Conservation (phyloP, 2,329 filamentous ascomycete species). For the Monilinia aucupariae region DNA sequence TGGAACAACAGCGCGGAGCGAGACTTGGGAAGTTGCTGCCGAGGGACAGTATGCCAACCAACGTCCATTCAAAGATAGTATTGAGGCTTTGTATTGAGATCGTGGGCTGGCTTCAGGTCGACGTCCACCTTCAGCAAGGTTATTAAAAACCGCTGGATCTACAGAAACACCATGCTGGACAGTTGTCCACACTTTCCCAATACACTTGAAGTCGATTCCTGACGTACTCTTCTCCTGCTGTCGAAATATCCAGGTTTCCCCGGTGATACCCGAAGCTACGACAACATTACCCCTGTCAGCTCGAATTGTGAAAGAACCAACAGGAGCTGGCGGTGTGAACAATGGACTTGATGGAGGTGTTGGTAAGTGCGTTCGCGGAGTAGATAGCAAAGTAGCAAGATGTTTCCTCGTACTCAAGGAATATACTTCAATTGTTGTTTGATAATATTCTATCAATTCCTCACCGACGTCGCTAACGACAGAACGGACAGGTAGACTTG, state of each 20-base stretch:
- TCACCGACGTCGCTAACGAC: slow-evolving; percentile 31
- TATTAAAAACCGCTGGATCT: slow-evolving; percentile 23
- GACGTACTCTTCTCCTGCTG: slow-evolving; percentile 34
- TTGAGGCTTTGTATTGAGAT: slow-evolving; percentile 50
- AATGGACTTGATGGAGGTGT: slow-evolving; percentile 54
- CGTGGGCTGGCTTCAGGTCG: slow-evolving; percentile 39
- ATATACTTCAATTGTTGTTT: slow-evolving; percentile 85
- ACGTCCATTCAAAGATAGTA: slow-evolving; percentile 63
- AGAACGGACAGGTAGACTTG: slow-evolving; percentile 38
- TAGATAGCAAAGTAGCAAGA: slow-evolving; percentile 68
- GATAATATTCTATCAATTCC: slow-evolving; percentile 55
- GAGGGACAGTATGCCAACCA: slow-evolving; percentile 75
- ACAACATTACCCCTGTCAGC: slow-evolving; percentile 67
- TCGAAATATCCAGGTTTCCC: slow-evolving; percentile 77
- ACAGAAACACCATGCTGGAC: slow-evolving; percentile 57
- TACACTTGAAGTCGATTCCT: slow-evolving; percentile 10
- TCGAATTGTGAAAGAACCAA: slow-evolving; percentile 67
- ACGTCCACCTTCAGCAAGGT: slow-evolving; percentile 31
- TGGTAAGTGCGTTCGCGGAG: slow-evolving; percentile 56
- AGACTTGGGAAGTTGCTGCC: slow-evolving; percentile 63
- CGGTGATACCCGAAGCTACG: slow-evolving; percentile 74
- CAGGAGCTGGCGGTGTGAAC: slow-evolving; percentile 63
- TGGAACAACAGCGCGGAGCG: slow-evolving; percentile 61
- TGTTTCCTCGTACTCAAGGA: slow-evolving; percentile 71
- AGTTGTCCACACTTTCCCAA: slow-evolving; percentile 85